These are phyloP conservation scores for Coemansia sp. DNA, from an alignment of 192 early-diverging fungal species.

Conservation along the genomic window DNA sequence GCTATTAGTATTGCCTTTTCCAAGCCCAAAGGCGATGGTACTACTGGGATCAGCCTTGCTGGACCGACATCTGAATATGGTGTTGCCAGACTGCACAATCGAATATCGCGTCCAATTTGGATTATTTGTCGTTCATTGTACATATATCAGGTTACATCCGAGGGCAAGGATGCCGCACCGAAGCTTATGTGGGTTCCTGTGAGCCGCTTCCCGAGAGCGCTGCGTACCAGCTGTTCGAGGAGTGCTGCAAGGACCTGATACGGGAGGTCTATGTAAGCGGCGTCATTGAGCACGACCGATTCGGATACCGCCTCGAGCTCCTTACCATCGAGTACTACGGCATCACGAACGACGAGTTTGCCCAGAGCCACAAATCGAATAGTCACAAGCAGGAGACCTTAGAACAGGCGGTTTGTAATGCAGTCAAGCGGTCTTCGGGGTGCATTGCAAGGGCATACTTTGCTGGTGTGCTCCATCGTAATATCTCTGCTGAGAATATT, in stretches of 20 bases:
- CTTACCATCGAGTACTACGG: slow-evolving; percentile 20
- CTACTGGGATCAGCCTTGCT: neutral
- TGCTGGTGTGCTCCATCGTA: slow-evolving; percentile 10
- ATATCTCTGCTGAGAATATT: slow-evolving; percentile 14
- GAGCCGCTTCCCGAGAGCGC: slow-evolving; percentile 13
- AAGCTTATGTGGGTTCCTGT: slow-evolving; percentile 12
- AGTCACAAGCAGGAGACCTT: neutral
- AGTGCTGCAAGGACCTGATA: neutral
- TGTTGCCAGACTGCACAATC: neutral
- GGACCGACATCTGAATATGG: neutral
- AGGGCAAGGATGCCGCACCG: neutral
- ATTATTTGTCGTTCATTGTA: neutral
- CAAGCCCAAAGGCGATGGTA: neutral
- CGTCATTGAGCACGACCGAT: neutral
- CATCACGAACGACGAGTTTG: neutral
- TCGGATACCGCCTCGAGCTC: slow-evolving; percentile 16
- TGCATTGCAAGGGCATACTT: slow-evolving; percentile 8
- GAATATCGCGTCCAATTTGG: neutral
- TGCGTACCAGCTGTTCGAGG: slow-evolving; percentile 3
- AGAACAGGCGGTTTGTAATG: neutral
- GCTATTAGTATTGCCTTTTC: neutral
- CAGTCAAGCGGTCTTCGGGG: neutral
- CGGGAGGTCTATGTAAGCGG: neutral
- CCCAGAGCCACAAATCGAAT: neutral
- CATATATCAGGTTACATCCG: neutral